These are phyloP conservation scores for Ogataea paraovalis DNA, from an alignment of 805 yeast genomes.

Conservation along the genomic window DNA sequence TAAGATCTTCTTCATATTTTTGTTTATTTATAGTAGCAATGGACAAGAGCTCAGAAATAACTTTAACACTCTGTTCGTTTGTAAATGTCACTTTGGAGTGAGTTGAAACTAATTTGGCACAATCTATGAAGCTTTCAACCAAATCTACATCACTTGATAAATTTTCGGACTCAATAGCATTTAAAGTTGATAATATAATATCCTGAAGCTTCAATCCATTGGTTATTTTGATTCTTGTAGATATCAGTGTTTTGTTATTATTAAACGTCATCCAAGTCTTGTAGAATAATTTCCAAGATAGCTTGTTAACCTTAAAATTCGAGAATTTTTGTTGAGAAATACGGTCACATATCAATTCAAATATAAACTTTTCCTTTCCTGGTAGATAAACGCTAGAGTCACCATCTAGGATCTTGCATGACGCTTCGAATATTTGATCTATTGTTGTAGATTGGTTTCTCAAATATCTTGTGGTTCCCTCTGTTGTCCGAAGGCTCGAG, in stretches of 20 bases:
- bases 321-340: conserved; percentile 44
- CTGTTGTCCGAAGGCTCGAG: conserved; percentile 32
- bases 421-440: conserved; percentile 37
- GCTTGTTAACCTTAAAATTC: conserved; percentile 38
- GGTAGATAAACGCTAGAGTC: conserved; percentile 45
- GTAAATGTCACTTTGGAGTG: conserved; percentile 15
- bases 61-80: conserved; percentile 24
- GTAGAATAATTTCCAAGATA: conserved; percentile 51
- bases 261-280: conserved; percentile 24
- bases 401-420: conserved; percentile 32
- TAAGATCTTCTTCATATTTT: conserved; percentile 1
- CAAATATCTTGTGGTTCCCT: conserved; percentile 51
- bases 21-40: conserved; percentile 1
- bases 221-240: conserved; percentile 37
- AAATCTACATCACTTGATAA: conserved; percentile 20
- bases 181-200: conserved; percentile 25
- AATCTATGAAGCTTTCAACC: conserved; percentile 17
- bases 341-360: conserved; percentile 59
- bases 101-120: conserved; percentile 15
- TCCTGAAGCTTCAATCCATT: conserved; percentile 42
- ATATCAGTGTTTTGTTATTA: conserved; percentile 16
- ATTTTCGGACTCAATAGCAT: conserved; percentile 12
- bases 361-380: conserved; percentile 47
- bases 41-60: conserved; percentile 14
- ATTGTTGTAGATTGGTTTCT: conserved; percentile 49